Evolutionary conservation across 2,329 filamentous ascomycete species (phyloP).

Genomic region (Dothistroma pini): DNA sequence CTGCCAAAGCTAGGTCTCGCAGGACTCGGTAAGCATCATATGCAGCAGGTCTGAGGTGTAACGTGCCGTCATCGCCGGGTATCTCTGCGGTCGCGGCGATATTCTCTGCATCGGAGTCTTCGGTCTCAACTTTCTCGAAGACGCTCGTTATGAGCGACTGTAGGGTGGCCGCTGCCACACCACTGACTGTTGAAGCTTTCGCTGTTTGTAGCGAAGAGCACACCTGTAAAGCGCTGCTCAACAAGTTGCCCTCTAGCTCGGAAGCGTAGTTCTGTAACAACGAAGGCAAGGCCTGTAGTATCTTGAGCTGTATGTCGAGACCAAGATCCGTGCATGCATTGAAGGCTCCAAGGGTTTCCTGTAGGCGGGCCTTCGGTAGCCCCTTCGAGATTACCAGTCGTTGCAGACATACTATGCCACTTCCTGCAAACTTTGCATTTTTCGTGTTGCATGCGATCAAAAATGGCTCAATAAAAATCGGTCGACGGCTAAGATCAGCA

Average conservation of each 20-base stretch:
- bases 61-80: conserved; percentile 59
- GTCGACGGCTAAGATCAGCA: conserved; percentile 72
- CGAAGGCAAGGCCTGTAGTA: conserved; percentile 85
- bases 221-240: conserved; percentile 80
- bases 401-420: conserved; percentile 71
- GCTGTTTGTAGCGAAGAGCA: conserved; percentile 87
- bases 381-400: conserved; percentile 78
- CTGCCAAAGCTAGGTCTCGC: conserved; percentile 82
- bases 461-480: conserved; percentile 88
- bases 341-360: conserved; percentile 83
- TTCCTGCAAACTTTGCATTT: conserved; percentile 84
- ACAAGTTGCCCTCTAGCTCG: conserved; percentile 73
- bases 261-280: conserved; percentile 84
- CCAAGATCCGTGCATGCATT: conserved; percentile 70
- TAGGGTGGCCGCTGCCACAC: conserved; percentile 92
- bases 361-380: conserved; percentile 72
- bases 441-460: conserved; percentile 87
- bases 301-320: conserved; percentile 91
- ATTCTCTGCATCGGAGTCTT: conserved; percentile 64
- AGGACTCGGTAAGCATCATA: conserved; percentile 86
- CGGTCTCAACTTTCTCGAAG: conserved; percentile 82
- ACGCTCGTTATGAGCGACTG: conserved; percentile 90
- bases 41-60: conserved; percentile 69
- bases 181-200: conserved; percentile 91
- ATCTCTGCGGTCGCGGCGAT: conserved; percentile 63